Evolutionary conservation across 2,329 filamentous ascomycete genomes (phyloP).

Genomic region (Epichloe festucae): DNA sequence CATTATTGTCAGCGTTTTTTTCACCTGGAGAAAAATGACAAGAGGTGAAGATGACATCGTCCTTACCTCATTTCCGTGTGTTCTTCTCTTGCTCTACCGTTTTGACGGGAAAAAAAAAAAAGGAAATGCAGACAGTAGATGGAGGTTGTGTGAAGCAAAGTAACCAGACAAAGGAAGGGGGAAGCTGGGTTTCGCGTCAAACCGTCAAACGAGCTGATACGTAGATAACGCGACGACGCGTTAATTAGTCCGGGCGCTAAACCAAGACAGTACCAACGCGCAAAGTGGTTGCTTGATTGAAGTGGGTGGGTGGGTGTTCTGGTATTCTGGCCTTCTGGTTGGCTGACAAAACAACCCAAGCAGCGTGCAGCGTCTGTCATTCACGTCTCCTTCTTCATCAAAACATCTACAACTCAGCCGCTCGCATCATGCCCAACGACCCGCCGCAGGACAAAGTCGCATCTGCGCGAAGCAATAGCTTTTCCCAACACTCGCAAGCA

Average conservation of each 20-base stretch:
- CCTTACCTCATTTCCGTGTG: conserved; percentile 13
- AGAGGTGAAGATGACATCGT: background rate
- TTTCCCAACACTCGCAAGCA: conserved; percentile 41
- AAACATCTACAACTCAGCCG: background rate
- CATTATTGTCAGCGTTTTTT: conserved; percentile 5
- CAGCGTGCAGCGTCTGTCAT: background rate
- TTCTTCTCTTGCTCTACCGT: background rate
- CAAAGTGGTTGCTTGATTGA: conserved; percentile 20
- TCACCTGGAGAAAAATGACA: background rate
- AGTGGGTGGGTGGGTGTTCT: background rate
- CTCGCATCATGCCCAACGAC: conserved; percentile 24
- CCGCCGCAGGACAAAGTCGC: conserved; percentile 13
- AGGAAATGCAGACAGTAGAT: background rate
- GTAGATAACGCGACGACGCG: conserved; percentile 22
- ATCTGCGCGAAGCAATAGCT: conserved; percentile 39
- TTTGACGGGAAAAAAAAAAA: background rate
- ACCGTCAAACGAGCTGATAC: conserved; percentile 6
- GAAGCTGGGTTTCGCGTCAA: conserved; percentile 14
- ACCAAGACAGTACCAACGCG: conserved; percentile 16
- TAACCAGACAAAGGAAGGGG: background rate
- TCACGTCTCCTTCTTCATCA: background rate
- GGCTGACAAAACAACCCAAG: conserved; percentile 1
- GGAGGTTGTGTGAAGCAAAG: conserved; percentile 7
- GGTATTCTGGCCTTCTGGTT: background rate
- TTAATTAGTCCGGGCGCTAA: conserved; percentile 27